Base-by-base conservation (phyloP, 305 asterid species). In the Coffea humblotiana region DNA sequence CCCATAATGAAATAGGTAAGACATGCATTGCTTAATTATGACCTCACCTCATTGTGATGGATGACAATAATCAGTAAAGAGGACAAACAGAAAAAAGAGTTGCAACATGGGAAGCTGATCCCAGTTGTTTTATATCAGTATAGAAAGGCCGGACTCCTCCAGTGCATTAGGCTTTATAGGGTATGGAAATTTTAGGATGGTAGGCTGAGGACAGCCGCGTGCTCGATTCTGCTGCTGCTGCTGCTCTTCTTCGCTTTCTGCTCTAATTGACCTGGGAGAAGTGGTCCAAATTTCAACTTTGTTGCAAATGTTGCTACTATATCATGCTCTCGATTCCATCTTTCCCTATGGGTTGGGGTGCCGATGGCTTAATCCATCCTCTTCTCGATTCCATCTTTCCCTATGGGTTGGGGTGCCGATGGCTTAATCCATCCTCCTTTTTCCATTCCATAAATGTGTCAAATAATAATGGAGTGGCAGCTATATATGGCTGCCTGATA, bases 221-320 rank as follows among this genome's bases (percentile, higher is more conserved):
- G 93, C 91, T 81, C 77, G 72, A 29, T 74, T 84, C 82, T 76
- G 52, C 78, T 75, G 65, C 84, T 75, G 65, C 84, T 65, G 56
- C 78, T 78, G 61, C 86, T 64, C 27, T 35, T 77, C 73, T 27
- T 64, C 60, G 60, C 79, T 76, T 66, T 77, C 80, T 80, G 72
- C 74, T 83, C 74, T 83, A 81, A 86, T 84, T 81, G 80, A 67
- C 82, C 80, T 71, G 79, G 78, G 54, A n/a, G 52, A 15, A 71
- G 92, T 88, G 92, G 94, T 90, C 94, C 93, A 79, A 61, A 29
- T 21, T 56, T 67, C 75, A 80, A 72, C 79, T 76, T 84, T 80
- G 40, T 71, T 67, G 54, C 85, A 58, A 58, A 72, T 40, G 74
- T 67, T 74, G 77, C 72, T 71, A 45, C 65, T 9, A 18, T 29